Percentiles rank a stretch among this genome's conserved stretches.
Evolutionary conservation across 129 eudicot genomes (phyloP).

Genomic region (Flaveria robusta): DNA sequence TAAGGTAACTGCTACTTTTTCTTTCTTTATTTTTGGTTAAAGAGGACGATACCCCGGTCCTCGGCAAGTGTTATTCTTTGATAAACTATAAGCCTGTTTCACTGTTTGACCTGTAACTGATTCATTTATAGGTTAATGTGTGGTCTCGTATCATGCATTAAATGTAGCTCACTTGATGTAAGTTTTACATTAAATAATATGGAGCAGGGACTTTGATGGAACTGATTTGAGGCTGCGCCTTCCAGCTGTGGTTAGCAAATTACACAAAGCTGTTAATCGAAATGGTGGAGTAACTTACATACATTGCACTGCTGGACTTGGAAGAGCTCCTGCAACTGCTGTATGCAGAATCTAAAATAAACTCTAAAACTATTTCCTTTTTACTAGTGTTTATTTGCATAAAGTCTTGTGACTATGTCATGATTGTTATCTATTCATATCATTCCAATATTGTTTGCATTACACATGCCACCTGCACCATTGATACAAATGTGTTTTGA

Average conservation of each 20-base stretch:
- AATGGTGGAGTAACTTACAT: slow-evolving; percentile 91
- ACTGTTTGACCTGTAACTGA: slow-evolving; percentile 6
- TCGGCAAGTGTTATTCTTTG: not conserved
- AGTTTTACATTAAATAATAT: slow-evolving; percentile 19
- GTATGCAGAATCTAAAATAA: slow-evolving; percentile 42
- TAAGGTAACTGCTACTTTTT: slow-evolving; percentile 57
- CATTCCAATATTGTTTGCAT: not conserved
- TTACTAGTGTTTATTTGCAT: not conserved
- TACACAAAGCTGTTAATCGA: slow-evolving; percentile 71
- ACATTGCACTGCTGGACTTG: slow-evolving; percentile 98
- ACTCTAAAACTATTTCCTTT: not conserved
- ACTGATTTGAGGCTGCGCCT: slow-evolving; percentile 89
- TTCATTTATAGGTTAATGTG: not conserved
- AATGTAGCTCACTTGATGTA: slow-evolving; percentile 4
- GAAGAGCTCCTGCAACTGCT: slow-evolving; percentile 98
- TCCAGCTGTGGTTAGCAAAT: slow-evolving; percentile 89
- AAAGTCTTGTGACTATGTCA: not conserved
- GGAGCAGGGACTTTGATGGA: slow-evolving; percentile 88
- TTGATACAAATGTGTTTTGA: not conserved
- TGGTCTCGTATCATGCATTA: slow-evolving; percentile 15
- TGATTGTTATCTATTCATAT: not conserved
- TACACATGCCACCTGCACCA: slow-evolving; percentile 14
- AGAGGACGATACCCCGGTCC: too few relatives aligned
- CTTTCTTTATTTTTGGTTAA: too few relatives aligned
- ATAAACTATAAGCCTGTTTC: not conserved